These are phyloP conservation scores for Yamagishiella unicocca DNA, from an alignment of 139 green algal species.

Conservation along the genomic window DNA sequence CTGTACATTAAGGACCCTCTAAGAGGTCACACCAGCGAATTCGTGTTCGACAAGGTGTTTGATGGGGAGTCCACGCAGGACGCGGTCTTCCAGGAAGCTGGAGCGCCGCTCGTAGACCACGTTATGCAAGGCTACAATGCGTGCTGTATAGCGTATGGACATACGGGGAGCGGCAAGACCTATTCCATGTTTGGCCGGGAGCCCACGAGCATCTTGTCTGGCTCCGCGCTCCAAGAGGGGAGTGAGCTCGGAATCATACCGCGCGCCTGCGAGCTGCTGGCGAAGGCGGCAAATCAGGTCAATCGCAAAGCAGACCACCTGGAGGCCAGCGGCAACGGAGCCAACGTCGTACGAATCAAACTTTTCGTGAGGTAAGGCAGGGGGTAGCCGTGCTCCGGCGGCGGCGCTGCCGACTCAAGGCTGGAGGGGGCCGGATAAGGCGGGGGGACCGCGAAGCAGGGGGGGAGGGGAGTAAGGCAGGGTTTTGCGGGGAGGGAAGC, in stretches of 20 bases:
- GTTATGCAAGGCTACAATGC: slow-evolving; percentile 69
- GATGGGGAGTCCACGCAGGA: slow-evolving; percentile 30
- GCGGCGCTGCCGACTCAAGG: too few relatives aligned
- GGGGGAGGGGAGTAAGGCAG: too few relatives aligned
- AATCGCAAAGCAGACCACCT: slow-evolving; percentile 30
- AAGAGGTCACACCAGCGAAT: slow-evolving; percentile 53
- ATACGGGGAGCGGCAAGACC: slow-evolving; percentile 72
- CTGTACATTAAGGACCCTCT: slow-evolving; percentile 48
- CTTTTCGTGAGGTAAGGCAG: slow-evolving; percentile 32
- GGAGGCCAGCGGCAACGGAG: not conserved
- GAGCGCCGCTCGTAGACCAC: slow-evolving; percentile 49
- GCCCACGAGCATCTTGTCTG: not conserved
- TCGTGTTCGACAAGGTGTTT: slow-evolving; percentile 59
- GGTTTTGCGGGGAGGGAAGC: too few relatives aligned
- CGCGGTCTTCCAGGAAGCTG: slow-evolving; percentile 47
- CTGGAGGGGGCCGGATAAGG: too few relatives aligned
- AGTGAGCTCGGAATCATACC: slow-evolving; percentile 54
- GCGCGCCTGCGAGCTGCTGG: slow-evolving; percentile 48
- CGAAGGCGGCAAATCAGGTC: not conserved
- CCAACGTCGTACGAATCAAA: not conserved
- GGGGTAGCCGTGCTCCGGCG: too few relatives aligned
- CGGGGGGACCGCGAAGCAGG: too few relatives aligned
- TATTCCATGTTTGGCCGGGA: slow-evolving; percentile 53
- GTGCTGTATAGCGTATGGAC: slow-evolving; percentile 70
- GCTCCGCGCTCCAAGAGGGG: not conserved